Evolutionary conservation across 345 rosid genomes (phyloP), one percentile per base, ranked within the genome.

Genomic region (Carallia brachiata): DNA sequence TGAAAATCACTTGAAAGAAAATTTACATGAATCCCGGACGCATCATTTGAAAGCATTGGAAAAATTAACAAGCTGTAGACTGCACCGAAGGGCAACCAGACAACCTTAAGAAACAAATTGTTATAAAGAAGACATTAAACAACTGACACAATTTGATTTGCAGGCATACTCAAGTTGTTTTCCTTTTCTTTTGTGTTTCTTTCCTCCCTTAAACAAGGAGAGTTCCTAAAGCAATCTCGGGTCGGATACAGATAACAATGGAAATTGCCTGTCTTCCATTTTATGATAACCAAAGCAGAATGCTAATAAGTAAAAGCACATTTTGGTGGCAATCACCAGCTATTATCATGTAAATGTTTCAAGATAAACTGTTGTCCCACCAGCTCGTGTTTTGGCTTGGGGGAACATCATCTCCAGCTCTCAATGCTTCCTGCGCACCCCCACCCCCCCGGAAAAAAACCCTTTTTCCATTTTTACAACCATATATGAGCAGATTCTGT

Each of bases 391-490:
- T 56, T 56, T 27, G 13, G 60, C 32, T 15, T 9, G 17, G 60
- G 60, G 64, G 58, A 68, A 65, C 60, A 53, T 61, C 60, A 54
- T 32, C 66, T 68, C 69, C 60, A 65, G 27, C 77, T 68, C 55
- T 68, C 68, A 68, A 31, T 63, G 67, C 67, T 70, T 55, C 37
- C 15, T 13, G 6, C 34, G 2, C 34, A 1, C 34, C 34, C 34
- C 34, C 34, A 32, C 34, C 34, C 34, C 2, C 34, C 34, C 23
- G 23, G 23, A 23, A 23, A 23, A 32, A 32, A 16, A 61, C 73
- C 52, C 8, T 23, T 67, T 71, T 63, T 37, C 48, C 36, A 13
- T 67, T 71, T 77, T 65, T 73, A 77, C 83, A 74, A 36, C 66
- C 64, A 71, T 19, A 56, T 70, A 60, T 65, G 65, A 66, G 67